A percentile compares a stretch with the other conserved stretches of the same genome.
These are phyloP conservation scores for Fonsecaea nubica DNA, from an alignment of 2,329 filamentous ascomycete species.

Conservation along the genomic window DNA sequence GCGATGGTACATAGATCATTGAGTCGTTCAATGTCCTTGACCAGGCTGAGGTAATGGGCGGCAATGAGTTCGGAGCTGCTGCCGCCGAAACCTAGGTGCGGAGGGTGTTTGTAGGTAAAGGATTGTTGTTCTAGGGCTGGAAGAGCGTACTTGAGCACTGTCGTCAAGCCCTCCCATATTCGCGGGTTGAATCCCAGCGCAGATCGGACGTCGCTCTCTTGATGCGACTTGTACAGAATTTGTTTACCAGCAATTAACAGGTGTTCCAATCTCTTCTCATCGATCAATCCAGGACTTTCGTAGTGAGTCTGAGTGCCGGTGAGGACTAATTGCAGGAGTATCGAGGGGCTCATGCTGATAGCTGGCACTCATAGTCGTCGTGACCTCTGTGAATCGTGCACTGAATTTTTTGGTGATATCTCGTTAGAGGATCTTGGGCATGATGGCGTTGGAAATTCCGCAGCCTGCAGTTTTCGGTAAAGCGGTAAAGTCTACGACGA, in stretches of 20 bases:
- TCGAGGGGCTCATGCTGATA: constrained; percentile 35
- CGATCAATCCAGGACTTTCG: constrained; percentile 65
- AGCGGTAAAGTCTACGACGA: neutral
- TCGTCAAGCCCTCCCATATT: constrained; percentile 66
- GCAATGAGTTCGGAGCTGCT: constrained; percentile 64
- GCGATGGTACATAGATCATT: constrained; percentile 68
- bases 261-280: constrained; percentile 63
- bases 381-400: neutral
- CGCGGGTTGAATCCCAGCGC: constrained; percentile 63
- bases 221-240: constrained; percentile 64
- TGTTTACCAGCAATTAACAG: constrained; percentile 66
- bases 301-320: constrained; percentile 63
- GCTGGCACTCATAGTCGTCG: constrained; percentile 26
- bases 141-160: constrained; percentile 64
- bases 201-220: constrained; percentile 62
- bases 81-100: constrained; percentile 40
- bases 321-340: constrained; percentile 57
- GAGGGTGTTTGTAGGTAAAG: constrained; percentile 66
- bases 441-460: constrained; percentile 6
- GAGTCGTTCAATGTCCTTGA: constrained; percentile 67
- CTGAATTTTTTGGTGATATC: neutral
- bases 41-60: constrained; percentile 62
- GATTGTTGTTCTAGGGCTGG: constrained; percentile 67
- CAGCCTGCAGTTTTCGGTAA: constrained; percentile 13
- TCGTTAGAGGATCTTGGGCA: neutral